These are phyloP conservation scores for Penicillium decumbens DNA, from an alignment of 2,329 filamentous ascomycete genomes.

Conservation along the genomic window DNA sequence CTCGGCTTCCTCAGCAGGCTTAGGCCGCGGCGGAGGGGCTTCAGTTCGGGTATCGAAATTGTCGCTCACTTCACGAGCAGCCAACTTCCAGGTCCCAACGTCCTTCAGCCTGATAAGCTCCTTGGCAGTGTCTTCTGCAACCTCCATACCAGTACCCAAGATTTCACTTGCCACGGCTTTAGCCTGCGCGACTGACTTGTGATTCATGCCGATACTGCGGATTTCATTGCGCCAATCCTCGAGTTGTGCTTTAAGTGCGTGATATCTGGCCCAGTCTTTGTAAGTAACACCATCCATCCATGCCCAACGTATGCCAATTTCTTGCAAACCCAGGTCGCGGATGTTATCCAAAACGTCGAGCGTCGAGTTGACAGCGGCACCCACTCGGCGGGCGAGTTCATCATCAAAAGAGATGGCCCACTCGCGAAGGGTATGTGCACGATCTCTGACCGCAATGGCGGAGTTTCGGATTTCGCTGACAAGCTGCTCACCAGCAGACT, in stretches of 20 bases:
- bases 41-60: slow-evolving; percentile 67
- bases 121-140: slow-evolving; percentile 72
- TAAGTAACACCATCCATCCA: slow-evolving; percentile 95
- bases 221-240: slow-evolving; percentile 81
- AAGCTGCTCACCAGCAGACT: slow-evolving; percentile 52
- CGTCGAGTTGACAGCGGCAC: slow-evolving; percentile 70
- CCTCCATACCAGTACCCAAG: slow-evolving; percentile 72
- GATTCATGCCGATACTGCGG: slow-evolving; percentile 66
- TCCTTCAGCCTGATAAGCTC: slow-evolving; percentile 78
- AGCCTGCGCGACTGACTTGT: slow-evolving; percentile 65
- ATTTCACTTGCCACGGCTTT: slow-evolving; percentile 64
- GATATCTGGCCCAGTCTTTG: slow-evolving; percentile 95
- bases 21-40: slow-evolving; percentile 30
- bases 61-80: slow-evolving; percentile 66
- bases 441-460: slow-evolving; percentile 68
- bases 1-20: slow-evolving; percentile 19
- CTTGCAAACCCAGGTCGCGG: slow-evolving; percentile 76
- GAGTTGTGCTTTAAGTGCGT: slow-evolving; percentile 76
- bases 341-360: slow-evolving; percentile 78
- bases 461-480: slow-evolving; percentile 58
- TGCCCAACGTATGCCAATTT: slow-evolving; percentile 89
- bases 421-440: slow-evolving; percentile 68
- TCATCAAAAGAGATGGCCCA: slow-evolving; percentile 71
- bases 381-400: slow-evolving; percentile 64
- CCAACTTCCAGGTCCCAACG: slow-evolving; percentile 78